Base-by-base conservation (phyloP, 2,329 filamentous ascomycete species). In the Apiospora phragmitis region DNA sequence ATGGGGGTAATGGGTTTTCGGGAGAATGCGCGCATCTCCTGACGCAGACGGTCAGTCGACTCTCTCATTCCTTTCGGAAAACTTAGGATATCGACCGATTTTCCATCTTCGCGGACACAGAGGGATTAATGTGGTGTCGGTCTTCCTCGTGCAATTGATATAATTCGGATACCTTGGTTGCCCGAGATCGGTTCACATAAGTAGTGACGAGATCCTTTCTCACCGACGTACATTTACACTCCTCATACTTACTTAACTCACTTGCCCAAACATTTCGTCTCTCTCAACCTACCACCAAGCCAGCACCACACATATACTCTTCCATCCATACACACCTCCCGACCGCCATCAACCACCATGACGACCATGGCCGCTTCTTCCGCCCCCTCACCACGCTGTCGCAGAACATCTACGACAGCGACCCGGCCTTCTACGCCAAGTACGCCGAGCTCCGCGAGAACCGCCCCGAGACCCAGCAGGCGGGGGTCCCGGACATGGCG, bases 381-480 rank as follows among this genome's bases (percentile, higher is more conserved):
- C n/a, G n/a, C n/a, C 21, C 55, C 51, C 8, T 18, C 29, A 62
- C 55, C 43, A 47, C 43, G 7, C 18, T 47, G 18, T 47, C 43
- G 8, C 55, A 62, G 9, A 62, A 62, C 55, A n/a, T 62, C 55
- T 62, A 38, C 55, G 55, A 62, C 55, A 38, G 8, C 32, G 55
- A 62, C 55, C 32, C 55, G 32, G 29, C 55, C 55, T 62, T 62
- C 55, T 62, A 62, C 32, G 55, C 55, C 55, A 62, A 38, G 55
- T 62, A n/a, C 29, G 55, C 21, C 18, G 55, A 62, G 55, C 55
- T 62, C 32, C 55, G 32, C 55, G 55, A 62, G 55, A 8, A 18
- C 18, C 32, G 32, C 55, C 55, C 55, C 3, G 55, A 62, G 55
- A 62, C 55, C 18, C 55, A 62, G 55, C 55, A 62, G 55, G 55